Evolutionary conservation across 495 filamentous ascomycete genomes (phyloP), one percentile per base, ranked within the genome.

Genomic region (Podospora pseudoanserina): DNA sequence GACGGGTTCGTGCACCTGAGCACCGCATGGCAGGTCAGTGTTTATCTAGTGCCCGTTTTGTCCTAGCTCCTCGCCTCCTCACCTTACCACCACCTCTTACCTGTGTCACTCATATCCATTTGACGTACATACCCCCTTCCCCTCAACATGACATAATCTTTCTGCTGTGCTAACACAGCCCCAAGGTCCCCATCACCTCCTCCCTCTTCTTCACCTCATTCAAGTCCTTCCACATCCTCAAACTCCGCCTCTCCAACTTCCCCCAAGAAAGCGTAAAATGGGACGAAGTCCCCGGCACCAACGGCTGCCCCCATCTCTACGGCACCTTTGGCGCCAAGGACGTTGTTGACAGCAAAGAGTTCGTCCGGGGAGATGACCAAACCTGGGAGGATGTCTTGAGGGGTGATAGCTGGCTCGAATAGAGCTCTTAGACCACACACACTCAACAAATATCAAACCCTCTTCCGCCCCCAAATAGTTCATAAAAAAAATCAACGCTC

Each of bases 1-100:
- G 84, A 86, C 65, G 84, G 84, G 16, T 86, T 86, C 71, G 76
- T 86, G 6, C 84, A 86, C 60, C 69, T 86, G 19, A 85, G 82
- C 68, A 78, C 76, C 7, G 77, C 82, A 19, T 72, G 70, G 61
- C 84, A 83, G 77, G 82, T 82, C 75, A 67, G 76, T 32, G 19
- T 32, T 56, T 61, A 5, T 54, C 32, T 60, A 20, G 19, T 56
- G 5, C 39, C 39, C 3, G 13, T 49, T 49, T 11, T 2, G 15
- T 18, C 7, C 66, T 65, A 13, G 55, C 23, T 60, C 64, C 15
- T 26, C 20, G 20, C 20, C 20, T 58, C 59, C 3, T 26, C 26
- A 60, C 53, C 7, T 67, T 65, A 1, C 34, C 59, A 58, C 58
- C 19, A 49, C 4, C 13, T 34, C 39, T 49, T 49, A 49, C 39